Conservation (phyloP, 257 asterid genomes). For the Nicotiana obtusifolia region DNA sequence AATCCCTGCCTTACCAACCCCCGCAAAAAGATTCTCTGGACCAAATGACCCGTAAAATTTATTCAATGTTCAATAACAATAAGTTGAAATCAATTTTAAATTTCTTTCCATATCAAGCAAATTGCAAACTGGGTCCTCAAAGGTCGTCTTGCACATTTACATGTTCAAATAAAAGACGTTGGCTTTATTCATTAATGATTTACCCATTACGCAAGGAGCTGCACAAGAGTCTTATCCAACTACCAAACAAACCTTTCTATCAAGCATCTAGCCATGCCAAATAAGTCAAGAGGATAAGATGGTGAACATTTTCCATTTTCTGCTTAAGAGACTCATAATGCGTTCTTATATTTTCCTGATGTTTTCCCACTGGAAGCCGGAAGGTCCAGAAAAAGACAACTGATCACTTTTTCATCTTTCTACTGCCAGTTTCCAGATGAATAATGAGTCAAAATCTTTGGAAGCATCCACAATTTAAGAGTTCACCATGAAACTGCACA, state of each 20-base stretch:
- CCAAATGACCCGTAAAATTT: background rate
- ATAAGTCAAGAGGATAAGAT: background rate
- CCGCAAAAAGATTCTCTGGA: too few relatives aligned
- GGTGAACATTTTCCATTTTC: background rate
- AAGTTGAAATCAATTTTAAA: background rate
- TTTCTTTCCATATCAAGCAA: background rate
- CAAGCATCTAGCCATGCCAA: background rate
- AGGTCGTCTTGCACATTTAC: background rate
- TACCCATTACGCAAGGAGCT: background rate
- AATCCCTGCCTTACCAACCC: too few relatives aligned
- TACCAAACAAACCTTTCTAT: background rate
- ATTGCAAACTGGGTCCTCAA: background rate
- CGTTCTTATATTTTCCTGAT: background rate
- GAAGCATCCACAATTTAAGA: background rate
- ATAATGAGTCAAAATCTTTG: background rate
- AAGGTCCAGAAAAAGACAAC: background rate
- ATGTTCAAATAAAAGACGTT: background rate
- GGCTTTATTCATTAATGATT: background rate
- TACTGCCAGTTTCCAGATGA: background rate
- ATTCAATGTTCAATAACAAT: background rate
- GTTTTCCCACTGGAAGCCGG: background rate
- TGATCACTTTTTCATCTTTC: background rate
- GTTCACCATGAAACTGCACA: background rate
- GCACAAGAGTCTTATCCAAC: background rate
- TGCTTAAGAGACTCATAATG: background rate